Base-by-base conservation (phyloP, 495 filamentous ascomycete genomes). In the Lasiosphaeria ovina region DNA sequence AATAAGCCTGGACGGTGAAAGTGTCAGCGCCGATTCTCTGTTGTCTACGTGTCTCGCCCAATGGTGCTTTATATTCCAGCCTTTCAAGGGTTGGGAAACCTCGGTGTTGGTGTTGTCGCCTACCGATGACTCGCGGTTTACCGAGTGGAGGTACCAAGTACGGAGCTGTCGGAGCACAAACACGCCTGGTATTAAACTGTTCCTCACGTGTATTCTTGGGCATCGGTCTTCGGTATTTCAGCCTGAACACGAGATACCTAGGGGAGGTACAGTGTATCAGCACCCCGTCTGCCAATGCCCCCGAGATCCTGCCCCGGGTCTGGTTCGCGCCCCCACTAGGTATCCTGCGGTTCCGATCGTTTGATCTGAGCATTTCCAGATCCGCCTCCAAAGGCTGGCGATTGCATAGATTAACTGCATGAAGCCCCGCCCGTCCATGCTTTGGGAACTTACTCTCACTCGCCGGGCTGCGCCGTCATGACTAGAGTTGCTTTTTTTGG, bases 281-380 rank as follows among this genome's bases (percentile, higher is more conserved):
- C 44, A 14, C 35, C 44, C 14, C 24, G 47, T 8, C 44, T 17
- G 32, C 36, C 45, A 33, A 44, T 38, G 16, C 45, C 53, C 64
- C 62, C 55, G 44, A 51, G 48, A 40, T 54, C 54, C n/a, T 47
- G 44, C 40, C 61, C 50, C 59, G 49, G 60, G 60, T 53, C 47
- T 55, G 51, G 42, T 32, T 32, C 42, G 49, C 24, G 24, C 48
- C 48, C 60, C 51, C 65, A 32, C 58, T 47, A n/a, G 58, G 38
- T 33, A 38, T 38, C 58, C 55, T 57, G 57, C n/a, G 59, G 11
- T 57, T 57, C 62, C 59, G 66, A 69, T 70, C 68, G 63, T 60
- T 54, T 64, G 68, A 62, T 69, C 61, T 68, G 61, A 58, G 59
- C 55, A 47, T 51, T 45, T 60, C 31, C 44, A 64, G 66, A 66